Conservation (phyloP, 768 basidiomycete species). For the Megacollybia marginata region DNA sequence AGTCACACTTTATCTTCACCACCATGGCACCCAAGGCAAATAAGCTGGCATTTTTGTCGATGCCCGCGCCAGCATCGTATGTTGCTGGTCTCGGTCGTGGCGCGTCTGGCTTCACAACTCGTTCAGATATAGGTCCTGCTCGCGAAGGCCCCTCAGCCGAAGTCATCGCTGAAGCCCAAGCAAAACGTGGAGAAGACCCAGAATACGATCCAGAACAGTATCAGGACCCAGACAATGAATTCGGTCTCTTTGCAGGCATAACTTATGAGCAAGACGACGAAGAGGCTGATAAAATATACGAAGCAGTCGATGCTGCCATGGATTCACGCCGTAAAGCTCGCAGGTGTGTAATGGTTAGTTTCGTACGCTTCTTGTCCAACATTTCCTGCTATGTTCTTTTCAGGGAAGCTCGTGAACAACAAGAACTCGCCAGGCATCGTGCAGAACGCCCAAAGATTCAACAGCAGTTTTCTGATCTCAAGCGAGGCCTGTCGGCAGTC, state of each 20-base stretch:
- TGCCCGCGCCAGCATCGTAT: conserved; percentile 94
- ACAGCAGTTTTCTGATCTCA: conserved; percentile 92
- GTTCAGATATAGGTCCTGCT: conserved; percentile 98
- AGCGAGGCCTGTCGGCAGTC: conserved; percentile 79
- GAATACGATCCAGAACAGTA: conserved; percentile 88
- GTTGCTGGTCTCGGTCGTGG: conserved; percentile 98
- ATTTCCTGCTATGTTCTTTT: conserved; percentile 8
- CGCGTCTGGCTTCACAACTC: conserved; percentile 97
- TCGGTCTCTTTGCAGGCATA: conserved; percentile 90
- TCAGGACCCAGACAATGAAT: conserved; percentile 97
- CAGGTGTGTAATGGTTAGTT: conserved; percentile 59
- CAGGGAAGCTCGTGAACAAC: conserved; percentile 73
- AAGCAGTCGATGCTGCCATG: conserved; percentile 85
- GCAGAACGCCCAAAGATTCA: conserved; percentile 92
- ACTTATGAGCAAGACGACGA: conserved; percentile 97
- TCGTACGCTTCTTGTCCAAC: conserved; percentile 13
- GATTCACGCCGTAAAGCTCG: conserved; percentile 74
- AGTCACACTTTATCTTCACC: conserved; percentile 11
- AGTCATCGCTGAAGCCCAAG: conserved; percentile 87
- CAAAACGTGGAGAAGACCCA: conserved; percentile 77
- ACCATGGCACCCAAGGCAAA: conserved; percentile 73
- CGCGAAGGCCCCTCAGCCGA: conserved; percentile 92
- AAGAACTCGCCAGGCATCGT: conserved; percentile 68
- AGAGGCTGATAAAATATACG: conserved; percentile 94
- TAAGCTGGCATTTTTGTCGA: conserved; percentile 81